Evolutionary conservation across 2,329 filamentous ascomycete genomes (phyloP).

Genomic region (Phialocephala subalpina): DNA sequence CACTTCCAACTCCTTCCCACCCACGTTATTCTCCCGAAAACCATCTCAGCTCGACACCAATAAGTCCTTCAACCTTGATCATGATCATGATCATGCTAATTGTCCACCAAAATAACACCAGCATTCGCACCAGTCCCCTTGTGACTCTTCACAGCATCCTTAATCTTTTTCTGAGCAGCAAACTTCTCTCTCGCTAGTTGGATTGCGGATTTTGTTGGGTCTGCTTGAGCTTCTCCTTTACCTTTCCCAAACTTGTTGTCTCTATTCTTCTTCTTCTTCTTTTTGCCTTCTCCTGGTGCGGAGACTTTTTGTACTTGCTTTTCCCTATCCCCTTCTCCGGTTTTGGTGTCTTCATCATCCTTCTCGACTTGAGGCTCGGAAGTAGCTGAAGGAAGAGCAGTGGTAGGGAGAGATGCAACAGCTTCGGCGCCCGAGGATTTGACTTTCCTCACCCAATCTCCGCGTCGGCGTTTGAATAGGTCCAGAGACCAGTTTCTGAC

Average conservation of each 20-base stretch:
- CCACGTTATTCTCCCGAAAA: neutral
- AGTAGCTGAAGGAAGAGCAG: neutral
- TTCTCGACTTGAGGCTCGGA: conserved; percentile 12
- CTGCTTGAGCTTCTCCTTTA: neutral
- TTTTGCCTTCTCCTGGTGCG: conserved; percentile 9
- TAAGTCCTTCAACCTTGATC: neutral
- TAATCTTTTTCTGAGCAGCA: conserved; percentile 37
- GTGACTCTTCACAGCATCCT: conserved; percentile 12
- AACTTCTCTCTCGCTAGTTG: conserved; percentile 43
- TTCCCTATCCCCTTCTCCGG: neutral
- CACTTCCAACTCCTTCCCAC: neutral
- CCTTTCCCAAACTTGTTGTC: conserved; percentile 15
- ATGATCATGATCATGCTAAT: too few relatives aligned
- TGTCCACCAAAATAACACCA: neutral
- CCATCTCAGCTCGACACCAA: neutral
- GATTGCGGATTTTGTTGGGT: conserved; percentile 38
- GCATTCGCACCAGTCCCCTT: conserved; percentile 31
- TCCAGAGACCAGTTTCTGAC: conserved; percentile 82
- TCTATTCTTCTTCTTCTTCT: conserved; percentile 25
- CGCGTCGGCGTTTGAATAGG: conserved; percentile 67
- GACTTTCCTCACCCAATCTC: conserved; percentile 69
- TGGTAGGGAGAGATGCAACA: neutral
- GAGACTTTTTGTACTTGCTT: conserved; percentile 1
- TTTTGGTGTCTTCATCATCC: neutral
- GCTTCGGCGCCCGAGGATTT: conserved; percentile 45